A percentile compares a stretch with the other conserved stretches of the same genome.
These are phyloP conservation scores for Flaveria brownii DNA, from an alignment of 129 eudicot genomes.

Conservation along the genomic window DNA sequence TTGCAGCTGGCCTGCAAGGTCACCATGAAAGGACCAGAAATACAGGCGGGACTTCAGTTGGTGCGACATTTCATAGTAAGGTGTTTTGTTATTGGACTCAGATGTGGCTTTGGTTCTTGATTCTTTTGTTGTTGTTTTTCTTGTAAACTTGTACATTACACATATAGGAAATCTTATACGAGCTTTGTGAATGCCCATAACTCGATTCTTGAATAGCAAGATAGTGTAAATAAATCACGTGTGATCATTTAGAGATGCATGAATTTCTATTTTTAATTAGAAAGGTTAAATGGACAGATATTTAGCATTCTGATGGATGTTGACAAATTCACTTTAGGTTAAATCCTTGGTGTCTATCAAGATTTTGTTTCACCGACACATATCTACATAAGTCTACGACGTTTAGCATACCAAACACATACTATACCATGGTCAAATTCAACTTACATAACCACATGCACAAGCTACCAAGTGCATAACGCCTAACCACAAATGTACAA, in stretches of 20 bases:
- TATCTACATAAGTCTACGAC: no score
- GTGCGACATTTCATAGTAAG: conserved; percentile 25
- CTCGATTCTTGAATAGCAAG: neutral
- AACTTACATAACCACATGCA: no score
- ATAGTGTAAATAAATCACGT: conserved; percentile 8
- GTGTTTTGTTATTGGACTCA: conserved; percentile 21
- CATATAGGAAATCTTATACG: neutral
- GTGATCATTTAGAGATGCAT: conserved; percentile 11
- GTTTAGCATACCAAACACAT: no score
- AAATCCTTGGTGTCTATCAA: no score
- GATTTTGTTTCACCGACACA: no score
- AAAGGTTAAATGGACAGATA: neutral
- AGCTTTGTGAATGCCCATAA: conserved; percentile 2
- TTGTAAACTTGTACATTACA: conserved; percentile 9
- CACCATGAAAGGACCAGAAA: conserved; percentile 23
- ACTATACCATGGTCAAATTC: no score
- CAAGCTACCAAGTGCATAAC: no score
- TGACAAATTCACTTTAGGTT: no score
- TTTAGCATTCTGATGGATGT: no score
- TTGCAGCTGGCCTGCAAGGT: conserved; percentile 58
- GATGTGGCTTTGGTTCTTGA: conserved; percentile 30
- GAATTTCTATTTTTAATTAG: neutral
- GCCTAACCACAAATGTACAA: no score
- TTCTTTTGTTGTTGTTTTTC: conserved; percentile 31
- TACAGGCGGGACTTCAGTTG: conserved; percentile 35